phyloP scores from a whole-genome alignment of 805 yeast species.

The Saturnispora bothae region DNA sequence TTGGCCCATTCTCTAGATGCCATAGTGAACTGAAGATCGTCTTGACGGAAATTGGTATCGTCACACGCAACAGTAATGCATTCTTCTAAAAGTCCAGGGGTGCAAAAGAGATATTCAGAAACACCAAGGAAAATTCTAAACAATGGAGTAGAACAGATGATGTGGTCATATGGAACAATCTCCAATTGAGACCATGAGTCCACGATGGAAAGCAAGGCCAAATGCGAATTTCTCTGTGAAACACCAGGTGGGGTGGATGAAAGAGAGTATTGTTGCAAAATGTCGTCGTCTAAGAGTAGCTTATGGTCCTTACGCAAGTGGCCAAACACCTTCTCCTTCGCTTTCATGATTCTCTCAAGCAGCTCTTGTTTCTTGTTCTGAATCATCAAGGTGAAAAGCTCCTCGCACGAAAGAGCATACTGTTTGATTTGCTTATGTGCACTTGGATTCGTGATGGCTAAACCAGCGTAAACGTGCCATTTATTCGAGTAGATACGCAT shows the following conservation, averaged over 20 bases:
- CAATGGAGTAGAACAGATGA: constrained; percentile 89
- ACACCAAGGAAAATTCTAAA: constrained; percentile 92
- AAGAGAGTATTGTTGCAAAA: constrained; percentile 72
- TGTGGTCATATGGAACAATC: constrained; percentile 91
- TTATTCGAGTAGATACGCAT: constrained; percentile 84
- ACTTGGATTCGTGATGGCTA: constrained; percentile 90
- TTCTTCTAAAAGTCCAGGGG: constrained; percentile 72
- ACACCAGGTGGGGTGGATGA: constrained; percentile 60
- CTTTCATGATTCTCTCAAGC: constrained; percentile 45
- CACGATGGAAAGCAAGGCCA: constrained; percentile 80
- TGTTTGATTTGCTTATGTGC: constrained; percentile 89
- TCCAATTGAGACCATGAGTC: constrained; percentile 85
- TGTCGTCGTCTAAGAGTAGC: constrained; percentile 61
- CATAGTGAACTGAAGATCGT: constrained; percentile 84
- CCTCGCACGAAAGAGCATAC: constrained; percentile 77
- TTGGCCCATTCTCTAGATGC: constrained; percentile 88
- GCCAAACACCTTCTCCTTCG: constrained; percentile 69
- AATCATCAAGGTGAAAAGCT: constrained; percentile 73
- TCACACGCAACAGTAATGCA: constrained; percentile 63
- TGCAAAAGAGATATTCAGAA: constrained; percentile 80
- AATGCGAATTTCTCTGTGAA: constrained; percentile 74
- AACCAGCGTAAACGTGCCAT: constrained; percentile 97
- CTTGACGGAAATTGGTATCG: constrained; percentile 65
- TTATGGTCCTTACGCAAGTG: constrained; percentile 46
- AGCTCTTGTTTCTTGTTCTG: constrained; percentile 54